Evolutionary conservation across 805 yeast species (phyloP).

Genomic region (Candida michaelii): DNA sequence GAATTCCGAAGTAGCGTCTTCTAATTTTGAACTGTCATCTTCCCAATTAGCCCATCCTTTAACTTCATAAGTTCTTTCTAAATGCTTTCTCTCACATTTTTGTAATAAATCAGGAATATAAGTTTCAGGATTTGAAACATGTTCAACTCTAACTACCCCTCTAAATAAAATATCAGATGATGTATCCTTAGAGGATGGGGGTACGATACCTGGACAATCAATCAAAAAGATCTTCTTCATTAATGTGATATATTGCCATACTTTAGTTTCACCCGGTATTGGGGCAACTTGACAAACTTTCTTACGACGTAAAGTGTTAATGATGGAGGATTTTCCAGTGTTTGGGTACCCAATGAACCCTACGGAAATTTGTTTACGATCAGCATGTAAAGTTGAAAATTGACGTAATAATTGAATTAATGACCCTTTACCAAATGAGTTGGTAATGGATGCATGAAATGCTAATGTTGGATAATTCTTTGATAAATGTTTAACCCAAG

Average conservation of each 20-base stretch:
- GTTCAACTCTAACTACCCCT: constrained; percentile 99
- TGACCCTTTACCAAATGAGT: constrained; percentile 97
- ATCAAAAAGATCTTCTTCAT: constrained; percentile 94
- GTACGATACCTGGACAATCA: constrained; percentile 99
- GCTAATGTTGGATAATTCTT: constrained; percentile 93
- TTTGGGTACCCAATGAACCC: constrained; percentile 98
- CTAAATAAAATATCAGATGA: constrained; percentile 91
- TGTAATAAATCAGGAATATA: constrained; percentile 83
- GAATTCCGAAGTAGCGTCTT: constrained; percentile 58
- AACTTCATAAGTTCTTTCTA: constrained; percentile 93
- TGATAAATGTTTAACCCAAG: constrained; percentile 96
- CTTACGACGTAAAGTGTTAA: constrained; percentile 89
- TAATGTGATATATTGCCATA: constrained; percentile 96
- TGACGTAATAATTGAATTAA: constrained; percentile 90
- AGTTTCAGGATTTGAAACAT: constrained; percentile 92
- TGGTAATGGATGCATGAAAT: constrained; percentile 95
- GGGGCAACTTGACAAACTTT: constrained; percentile 98
- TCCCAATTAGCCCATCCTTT: constrained; percentile 73
- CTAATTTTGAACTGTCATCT: constrained; percentile 47
- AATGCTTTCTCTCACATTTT: constrained; percentile 84
- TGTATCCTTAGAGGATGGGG: constrained; percentile 86
- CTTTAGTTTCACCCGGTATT: constrained; percentile 98
- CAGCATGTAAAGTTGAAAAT: constrained; percentile 85
- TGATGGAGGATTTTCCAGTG: constrained; percentile 96
- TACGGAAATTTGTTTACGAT: constrained; percentile 93